A percentile compares a stretch with the other conserved stretches of the same genome.
These are phyloP conservation scores for Diaporthe velutina DNA, from an alignment of 2,329 filamentous ascomycete species.

Conservation along the genomic window DNA sequence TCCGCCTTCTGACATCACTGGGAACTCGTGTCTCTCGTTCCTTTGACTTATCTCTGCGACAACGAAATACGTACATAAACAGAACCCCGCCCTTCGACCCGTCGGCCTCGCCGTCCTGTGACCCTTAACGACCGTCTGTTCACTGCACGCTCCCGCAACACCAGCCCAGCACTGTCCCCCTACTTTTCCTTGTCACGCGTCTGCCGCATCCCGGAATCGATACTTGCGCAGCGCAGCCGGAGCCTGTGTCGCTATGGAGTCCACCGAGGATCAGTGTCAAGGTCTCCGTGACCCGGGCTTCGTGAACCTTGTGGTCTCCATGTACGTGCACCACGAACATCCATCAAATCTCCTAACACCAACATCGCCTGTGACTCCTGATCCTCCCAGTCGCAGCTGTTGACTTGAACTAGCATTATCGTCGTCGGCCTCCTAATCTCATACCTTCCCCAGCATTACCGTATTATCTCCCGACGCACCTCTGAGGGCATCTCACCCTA, in stretches of 20 bases:
- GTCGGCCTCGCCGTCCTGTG: neutral
- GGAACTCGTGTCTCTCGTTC: constrained; percentile 5
- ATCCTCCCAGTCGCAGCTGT: constrained; percentile 27
- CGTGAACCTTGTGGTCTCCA: constrained; percentile 68
- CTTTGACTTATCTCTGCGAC: constrained; percentile 9
- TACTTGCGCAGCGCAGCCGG: neutral
- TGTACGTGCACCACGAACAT: constrained; percentile 55
- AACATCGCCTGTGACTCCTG: neutral
- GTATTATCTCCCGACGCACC: constrained; percentile 86
- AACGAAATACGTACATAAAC: constrained; percentile 4
- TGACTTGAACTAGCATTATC: constrained; percentile 69
- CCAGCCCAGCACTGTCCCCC: neutral
- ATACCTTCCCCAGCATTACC: constrained; percentile 93
- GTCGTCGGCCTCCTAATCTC: constrained; percentile 90
- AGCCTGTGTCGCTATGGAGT: constrained; percentile 47
- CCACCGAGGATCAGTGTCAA: constrained; percentile 59
- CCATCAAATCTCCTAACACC: neutral
- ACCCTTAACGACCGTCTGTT: neutral
- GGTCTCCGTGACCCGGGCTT: constrained; percentile 65
- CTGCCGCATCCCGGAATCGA: neutral
- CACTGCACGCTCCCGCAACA: neutral
- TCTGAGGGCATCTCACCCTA: constrained; percentile 96
- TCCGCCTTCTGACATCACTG: constrained; percentile 26
- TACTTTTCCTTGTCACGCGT: neutral
- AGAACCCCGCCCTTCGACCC: neutral